These are phyloP conservation scores for Pinus taeda DNA, from an alignment of 75 land plant species.

Conservation along the genomic window DNA sequence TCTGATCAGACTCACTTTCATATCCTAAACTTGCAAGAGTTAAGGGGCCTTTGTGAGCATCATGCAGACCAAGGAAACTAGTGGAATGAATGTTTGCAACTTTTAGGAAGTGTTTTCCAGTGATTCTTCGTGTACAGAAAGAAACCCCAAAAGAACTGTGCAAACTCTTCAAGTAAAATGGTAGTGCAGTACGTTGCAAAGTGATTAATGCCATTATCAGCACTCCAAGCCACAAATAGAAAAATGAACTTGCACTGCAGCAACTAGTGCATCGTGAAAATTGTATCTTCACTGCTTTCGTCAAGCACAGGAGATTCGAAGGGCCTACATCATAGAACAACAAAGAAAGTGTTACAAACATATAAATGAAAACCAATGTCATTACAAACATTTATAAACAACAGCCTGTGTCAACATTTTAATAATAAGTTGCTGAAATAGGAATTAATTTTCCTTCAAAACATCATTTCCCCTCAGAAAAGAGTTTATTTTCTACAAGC, in stretches of 20 bases:
- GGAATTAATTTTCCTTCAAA: neutral
- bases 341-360: neutral
- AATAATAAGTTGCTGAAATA: neutral
- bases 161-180: neutral
- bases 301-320: neutral
- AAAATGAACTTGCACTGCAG: neutral
- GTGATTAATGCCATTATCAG: slow-evolving; percentile 3
- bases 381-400: too few species aligned
- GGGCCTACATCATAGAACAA: slow-evolving; percentile 1
- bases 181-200: neutral
- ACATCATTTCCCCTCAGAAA: neutral
- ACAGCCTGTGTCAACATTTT: neutral
- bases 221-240: neutral
- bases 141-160: neutral
- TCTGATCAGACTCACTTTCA: slow-evolving; percentile 1
- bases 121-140: neutral
- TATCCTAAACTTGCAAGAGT: slow-evolving; percentile 19
- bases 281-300: slow-evolving; percentile 1
- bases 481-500: neutral
- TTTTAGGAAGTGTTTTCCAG: neutral
- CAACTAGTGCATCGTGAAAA: neutral
- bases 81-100: slow-evolving; percentile 1
- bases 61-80: neutral
- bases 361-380: neutral
- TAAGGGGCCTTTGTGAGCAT: slow-evolving; percentile 4